Evolutionary conservation across 768 basidiomycete genomes (phyloP), one percentile per base, ranked within the genome.

Genomic region (Tricholoma saponaceum): DNA sequence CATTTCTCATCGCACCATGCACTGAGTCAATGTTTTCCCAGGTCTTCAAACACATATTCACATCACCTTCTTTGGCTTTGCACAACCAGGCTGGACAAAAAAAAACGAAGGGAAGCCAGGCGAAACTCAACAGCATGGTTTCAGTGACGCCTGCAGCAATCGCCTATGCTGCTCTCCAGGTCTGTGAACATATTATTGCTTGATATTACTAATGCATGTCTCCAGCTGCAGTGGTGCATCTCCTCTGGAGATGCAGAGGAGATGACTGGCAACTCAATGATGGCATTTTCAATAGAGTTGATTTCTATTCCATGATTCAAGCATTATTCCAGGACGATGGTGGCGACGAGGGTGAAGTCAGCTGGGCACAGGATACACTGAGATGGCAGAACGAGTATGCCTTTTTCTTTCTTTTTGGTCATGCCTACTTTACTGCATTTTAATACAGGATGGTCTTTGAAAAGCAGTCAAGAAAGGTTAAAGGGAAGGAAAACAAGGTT

Each of bases 131-230:
- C 20, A 28, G 28, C 12, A 41, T 61, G 32, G 39, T 22, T 9
- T 22, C 30, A 16, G 58, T 58, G 0, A 58, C 32, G 4, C 12
- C 44, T 33, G 23, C 52, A 14, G 35, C 33, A 30, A 61, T 61
- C 9, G 60, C 60, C 7, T 61, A 61, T 52, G 60, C 60, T 6
- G 58, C 57, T 4, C 18, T 61, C 5, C 60, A 61, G n/a, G 60
- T 61, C 35, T 18, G 52, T 58, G 3, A 28, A 3, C 8, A 8
- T 28, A 28, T 28, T 28, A 28, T 8, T 4, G 28, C 28, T 28
- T 28, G 28, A 8, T 28, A 8, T 28, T 8, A 28, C 28, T 28
- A 28, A 28, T 28, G 28, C 28, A 28, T 28, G 28, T 28, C 4
- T 28, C 28, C 8, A 28, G 28, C 8, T 28, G 28, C n/a, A n/a